These are phyloP conservation scores for Fusarium austroafricanum DNA, from an alignment of 2,329 filamentous ascomycete genomes.

Conservation along the genomic window DNA sequence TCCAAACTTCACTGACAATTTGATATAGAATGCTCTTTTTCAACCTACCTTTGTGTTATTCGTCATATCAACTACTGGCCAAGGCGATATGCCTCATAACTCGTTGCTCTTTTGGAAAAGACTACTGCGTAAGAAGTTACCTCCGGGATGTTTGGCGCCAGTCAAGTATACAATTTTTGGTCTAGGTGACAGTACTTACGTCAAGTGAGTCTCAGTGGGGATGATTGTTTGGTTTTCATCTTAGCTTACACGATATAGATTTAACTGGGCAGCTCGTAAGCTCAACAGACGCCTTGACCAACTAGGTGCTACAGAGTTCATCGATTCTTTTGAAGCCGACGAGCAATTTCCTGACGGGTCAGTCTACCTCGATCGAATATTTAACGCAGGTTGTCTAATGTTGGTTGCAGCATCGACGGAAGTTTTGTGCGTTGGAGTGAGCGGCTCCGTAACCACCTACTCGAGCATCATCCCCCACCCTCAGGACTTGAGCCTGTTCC, in stretches of 20 bases:
- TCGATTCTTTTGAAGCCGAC: constrained; percentile 86
- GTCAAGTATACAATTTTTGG: constrained; percentile 88
- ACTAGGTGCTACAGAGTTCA: constrained; percentile 82
- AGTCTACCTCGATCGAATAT: constrained; percentile 42
- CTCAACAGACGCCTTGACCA: constrained; percentile 85
- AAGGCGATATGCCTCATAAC: constrained; percentile 92
- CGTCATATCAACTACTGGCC: constrained; percentile 90
- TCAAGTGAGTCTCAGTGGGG: constrained; percentile 70
- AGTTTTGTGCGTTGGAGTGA: constrained; percentile 83
- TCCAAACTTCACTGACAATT: constrained; percentile 14
- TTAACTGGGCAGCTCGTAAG: constrained; percentile 93
- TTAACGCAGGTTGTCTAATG: background rate
- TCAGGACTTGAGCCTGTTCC: constrained; percentile 76
- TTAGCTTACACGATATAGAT: constrained; percentile 61
- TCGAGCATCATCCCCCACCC: constrained; percentile 76
- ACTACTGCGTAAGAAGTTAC: constrained; percentile 81
- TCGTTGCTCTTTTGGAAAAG: constrained; percentile 85
- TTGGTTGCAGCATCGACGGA: constrained; percentile 76
- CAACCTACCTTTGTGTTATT: constrained; percentile 75
- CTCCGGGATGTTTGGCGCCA: constrained; percentile 73
- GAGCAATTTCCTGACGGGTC: constrained; percentile 94
- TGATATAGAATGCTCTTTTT: constrained; percentile 61
- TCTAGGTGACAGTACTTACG: constrained; percentile 93
- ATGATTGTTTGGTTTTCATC: background rate
- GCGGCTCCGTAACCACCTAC: constrained; percentile 73